phyloP scores from a whole-genome alignment of 129 eudicot genomes.

The Tagetes erecta region DNA sequence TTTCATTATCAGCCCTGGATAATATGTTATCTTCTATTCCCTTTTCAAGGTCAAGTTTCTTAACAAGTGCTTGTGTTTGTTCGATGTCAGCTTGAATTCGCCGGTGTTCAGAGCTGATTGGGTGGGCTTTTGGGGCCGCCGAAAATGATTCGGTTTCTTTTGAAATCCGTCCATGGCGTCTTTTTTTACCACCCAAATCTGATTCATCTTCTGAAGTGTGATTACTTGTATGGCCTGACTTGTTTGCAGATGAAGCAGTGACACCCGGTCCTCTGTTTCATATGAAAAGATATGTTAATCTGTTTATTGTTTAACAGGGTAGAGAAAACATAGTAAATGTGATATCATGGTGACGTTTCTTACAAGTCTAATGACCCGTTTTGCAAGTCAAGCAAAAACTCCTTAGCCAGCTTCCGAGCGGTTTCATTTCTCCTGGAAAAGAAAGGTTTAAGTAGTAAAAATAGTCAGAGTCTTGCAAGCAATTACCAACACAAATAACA shows the following conservation, averaged over 20 bases:
- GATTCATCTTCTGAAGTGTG: conserved; percentile 78
- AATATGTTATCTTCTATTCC: conserved; percentile 86
- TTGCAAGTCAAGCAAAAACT: conserved; percentile 82
- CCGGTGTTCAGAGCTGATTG: conserved; percentile 75
- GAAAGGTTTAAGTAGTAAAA: not conserved
- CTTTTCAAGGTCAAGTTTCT: conserved; percentile 86
- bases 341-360: conserved; percentile 29
- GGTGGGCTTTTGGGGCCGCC: conserved; percentile 89
- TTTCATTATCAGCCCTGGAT: conserved; percentile 70
- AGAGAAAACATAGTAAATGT: conserved; percentile 1
- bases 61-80: conserved; percentile 82
- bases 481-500: not conserved
- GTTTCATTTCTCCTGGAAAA: conserved; percentile 75
- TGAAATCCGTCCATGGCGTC: conserved; percentile 51
- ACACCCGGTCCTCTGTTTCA: conserved; percentile 81
- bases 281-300: conserved; percentile 27
- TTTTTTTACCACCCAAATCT: conserved; percentile 64
- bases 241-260: conserved; percentile 51
- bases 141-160: conserved; percentile 58
- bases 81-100: conserved; percentile 70
- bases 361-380: conserved; percentile 80
- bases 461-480: not conserved
- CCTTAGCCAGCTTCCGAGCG: conserved; percentile 87
- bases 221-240: conserved; percentile 64
- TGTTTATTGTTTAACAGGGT: not conserved